Evolutionary conservation across 179 eudicot species (phyloP).

Genomic region (Heliamphora pulchella): DNA sequence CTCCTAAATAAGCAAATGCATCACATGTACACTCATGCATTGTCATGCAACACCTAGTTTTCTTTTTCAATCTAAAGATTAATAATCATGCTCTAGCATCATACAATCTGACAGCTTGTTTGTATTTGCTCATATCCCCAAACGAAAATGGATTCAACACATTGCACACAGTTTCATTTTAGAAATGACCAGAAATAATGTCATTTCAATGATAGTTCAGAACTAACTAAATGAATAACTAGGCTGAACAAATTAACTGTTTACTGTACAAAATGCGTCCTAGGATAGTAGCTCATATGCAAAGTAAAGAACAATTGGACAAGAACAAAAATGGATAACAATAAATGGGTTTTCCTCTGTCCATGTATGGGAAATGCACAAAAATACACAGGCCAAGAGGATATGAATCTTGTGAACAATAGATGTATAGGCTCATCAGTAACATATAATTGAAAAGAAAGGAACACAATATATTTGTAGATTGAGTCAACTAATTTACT

Average conservation of each 20-base stretch:
- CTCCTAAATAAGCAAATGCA: background rate
- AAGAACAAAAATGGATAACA: background rate
- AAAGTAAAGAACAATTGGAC: background rate
- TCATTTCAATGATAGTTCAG: too few relatives aligned
- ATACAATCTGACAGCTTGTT: too few relatives aligned
- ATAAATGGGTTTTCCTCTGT: slow-evolving; percentile 4
- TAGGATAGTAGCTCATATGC: background rate
- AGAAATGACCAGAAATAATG: too few relatives aligned
- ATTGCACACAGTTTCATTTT: too few relatives aligned
- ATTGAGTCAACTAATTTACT: slow-evolving; percentile 35
- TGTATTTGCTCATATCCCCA: too few relatives aligned
- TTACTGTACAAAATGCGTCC: too few relatives aligned
- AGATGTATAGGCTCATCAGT: background rate
- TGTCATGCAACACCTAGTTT: background rate
- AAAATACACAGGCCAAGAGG: background rate
- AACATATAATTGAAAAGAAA: background rate
- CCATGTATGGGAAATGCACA: background rate
- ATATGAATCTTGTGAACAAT: background rate
- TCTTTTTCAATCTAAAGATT: too few relatives aligned
- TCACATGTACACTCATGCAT: background rate
- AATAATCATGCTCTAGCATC: too few relatives aligned
- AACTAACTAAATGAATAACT: too few relatives aligned
- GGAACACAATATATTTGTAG: background rate
- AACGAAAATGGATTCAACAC: too few relatives aligned
- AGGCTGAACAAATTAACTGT: too few relatives aligned